A percentile compares a stretch with the other conserved stretches of the same genome.
Conservation (phyloP, 495 filamentous ascomycete species). For the Mycothermus thermophilus region DNA sequence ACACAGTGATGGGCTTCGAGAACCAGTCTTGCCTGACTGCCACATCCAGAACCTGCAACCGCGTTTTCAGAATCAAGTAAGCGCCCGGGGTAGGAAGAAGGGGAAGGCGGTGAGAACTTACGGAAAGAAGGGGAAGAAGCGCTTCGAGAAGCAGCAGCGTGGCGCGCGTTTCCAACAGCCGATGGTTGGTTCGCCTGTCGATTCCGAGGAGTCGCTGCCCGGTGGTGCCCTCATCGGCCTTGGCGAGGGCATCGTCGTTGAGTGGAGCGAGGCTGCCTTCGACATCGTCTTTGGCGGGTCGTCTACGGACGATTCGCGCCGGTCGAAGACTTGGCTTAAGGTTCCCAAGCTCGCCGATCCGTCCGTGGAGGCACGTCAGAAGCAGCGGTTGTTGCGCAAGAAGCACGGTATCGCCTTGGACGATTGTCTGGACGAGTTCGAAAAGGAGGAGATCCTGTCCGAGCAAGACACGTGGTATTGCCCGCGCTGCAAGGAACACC, state of each 20-base stretch:
- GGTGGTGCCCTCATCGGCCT: slow-evolving; percentile 52
- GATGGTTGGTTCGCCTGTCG: slow-evolving; percentile 10
- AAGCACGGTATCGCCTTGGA: slow-evolving; percentile 70
- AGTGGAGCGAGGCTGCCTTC: slow-evolving; percentile 57
- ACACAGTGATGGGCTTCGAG: not conserved
- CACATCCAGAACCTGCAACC: not conserved
- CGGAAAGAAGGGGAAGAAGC: slow-evolving; percentile 24
- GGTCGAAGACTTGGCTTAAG: slow-evolving; percentile 37
- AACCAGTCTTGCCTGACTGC: too few relatives aligned
- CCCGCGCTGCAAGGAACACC: slow-evolving; percentile 84
- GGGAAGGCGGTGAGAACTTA: slow-evolving; percentile 22
- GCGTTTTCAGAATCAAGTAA: slow-evolving; percentile 7
- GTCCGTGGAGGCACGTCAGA: slow-evolving; percentile 47
- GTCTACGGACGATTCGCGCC: slow-evolving; percentile 15
- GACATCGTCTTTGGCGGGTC: slow-evolving; percentile 56
- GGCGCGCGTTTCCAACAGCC: slow-evolving; percentile 17
- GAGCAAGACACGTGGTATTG: slow-evolving; percentile 96
- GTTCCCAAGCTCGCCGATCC: slow-evolving; percentile 47
- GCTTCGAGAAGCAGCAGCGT: slow-evolving; percentile 21
- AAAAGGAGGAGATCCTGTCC: slow-evolving; percentile 80
- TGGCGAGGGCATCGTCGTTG: slow-evolving; percentile 71
- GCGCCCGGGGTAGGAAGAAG: slow-evolving; percentile 22
- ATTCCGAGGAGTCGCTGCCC: slow-evolving; percentile 17
- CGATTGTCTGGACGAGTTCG: slow-evolving; percentile 86
- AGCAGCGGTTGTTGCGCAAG: slow-evolving; percentile 43